Base-by-base conservation (phyloP, 495 filamentous ascomycete species). In the Lichenothelia convexa region DNA sequence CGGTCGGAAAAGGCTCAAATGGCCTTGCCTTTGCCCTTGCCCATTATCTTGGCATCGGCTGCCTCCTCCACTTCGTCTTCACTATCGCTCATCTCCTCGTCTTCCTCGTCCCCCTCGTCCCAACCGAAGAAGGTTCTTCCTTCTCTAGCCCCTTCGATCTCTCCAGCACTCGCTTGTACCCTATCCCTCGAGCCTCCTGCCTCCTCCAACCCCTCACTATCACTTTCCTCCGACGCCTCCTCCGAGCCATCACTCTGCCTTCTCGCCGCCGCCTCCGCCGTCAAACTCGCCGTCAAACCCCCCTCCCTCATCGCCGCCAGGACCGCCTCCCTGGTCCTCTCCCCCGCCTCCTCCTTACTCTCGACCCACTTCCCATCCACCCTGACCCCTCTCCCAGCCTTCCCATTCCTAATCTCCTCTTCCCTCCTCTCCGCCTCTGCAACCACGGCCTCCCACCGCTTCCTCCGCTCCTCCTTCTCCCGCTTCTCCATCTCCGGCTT, bases 401-500 rank as follows among this genome's bases (percentile, higher is more conserved):
- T 49, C 22, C 76, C 79, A 38, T 67, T 64, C 54, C 63, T 73
- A 26, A 93, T 62, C 55, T 91, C 80, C 34, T 86, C 78, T 47
- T 87, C 73, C 42, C 70, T 75, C 36, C 70, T 67, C 49, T 94
- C 87, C 1, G 85, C 75, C 34, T 73, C 61, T 16, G 83, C 82
- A 23, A 93, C 75, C 19, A 94, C 74, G 40, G 80, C 67, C 54
- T 87, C 70, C 80, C 84, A 93, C 31, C 83, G 56, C 53, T 75
- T 69, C 31, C 75, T 63, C 30, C 82, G 68, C 54, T 78, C 77
- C 50, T 91, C 85, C 40, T 84, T 83, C 51, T 93, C 87, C 49
- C 78, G 78, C 47, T 74, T 72, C 39, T 93, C 89, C 85, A 94
- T 93, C 39, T 93, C 89, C 0, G 91, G 89, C 52, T 95, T 94